Evolutionary conservation across 108 stramenopile species (phyloP), one percentile per base, ranked within the genome.

Genomic region (Skeletonema marinoi): DNA sequence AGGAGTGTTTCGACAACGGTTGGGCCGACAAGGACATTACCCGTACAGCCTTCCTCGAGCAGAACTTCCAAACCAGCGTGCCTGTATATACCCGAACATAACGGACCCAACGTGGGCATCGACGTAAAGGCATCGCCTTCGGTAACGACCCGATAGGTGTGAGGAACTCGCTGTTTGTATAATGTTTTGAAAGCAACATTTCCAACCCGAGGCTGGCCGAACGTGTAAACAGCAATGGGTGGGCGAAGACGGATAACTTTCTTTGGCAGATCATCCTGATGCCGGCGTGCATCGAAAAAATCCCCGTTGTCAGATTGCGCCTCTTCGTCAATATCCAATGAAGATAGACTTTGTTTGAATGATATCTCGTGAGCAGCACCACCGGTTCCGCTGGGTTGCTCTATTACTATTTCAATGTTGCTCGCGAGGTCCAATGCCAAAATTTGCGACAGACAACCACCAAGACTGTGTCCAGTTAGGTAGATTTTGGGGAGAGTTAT

Each of bases 1-100:
- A 94, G 85, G 17, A 92, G 71, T 14, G 89, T 92, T 74, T 94
- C 93, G 16, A 94, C 93, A 12, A 92, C 89, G 31, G 93, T 92
- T 30, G 93, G 93, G 14, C 89, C 91, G 6, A 94, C 90, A 39
- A 90, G 59, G 19, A 92, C 90, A 60, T 89, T 94, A 64, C 93
- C 93, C 10, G 88, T 92, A 68, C 86, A 85, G 17, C 90, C 89
- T 70, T 89, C 91, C 61, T 94, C 93, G 62, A 94, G 59, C 8
- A 90, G 65, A 10, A 94, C 93, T 62, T 92, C 91, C 38, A 90
- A 65, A 10, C 91, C 91, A 33, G 90, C 85, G 77, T 94, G 93
- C 54, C 90, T 85, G 81, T 94, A 94, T 14, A 88, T 77, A 19
- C 90, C 91, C 32, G 86, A 85, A 42, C 80, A 75, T 31, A 65